Conservation (phyloP, 768 basidiomycete genomes). For the Cantharellus cinnabarinus region DNA sequence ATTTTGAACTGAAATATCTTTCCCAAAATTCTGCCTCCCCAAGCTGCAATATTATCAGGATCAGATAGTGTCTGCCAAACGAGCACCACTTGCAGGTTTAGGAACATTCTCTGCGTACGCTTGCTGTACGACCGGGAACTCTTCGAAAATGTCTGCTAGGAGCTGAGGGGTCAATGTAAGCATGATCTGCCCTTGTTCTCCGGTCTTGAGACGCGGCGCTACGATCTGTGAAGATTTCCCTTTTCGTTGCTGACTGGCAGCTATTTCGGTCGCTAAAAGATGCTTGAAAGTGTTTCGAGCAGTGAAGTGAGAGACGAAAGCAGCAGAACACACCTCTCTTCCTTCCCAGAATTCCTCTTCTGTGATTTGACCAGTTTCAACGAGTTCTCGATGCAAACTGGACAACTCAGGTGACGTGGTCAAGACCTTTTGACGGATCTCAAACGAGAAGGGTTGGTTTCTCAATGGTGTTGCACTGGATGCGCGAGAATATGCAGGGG, state of each 20-base stretch:
- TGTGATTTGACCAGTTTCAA: constrained; percentile 63
- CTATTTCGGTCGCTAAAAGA: constrained; percentile 53
- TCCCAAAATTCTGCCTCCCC: constrained; percentile 89
- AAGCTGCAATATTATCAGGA: constrained; percentile 28
- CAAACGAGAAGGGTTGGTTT: constrained; percentile 29
- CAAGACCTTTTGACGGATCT: constrained; percentile 59
- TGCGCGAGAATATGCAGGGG: constrained; percentile 15
- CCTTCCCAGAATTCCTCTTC: constrained; percentile 97
- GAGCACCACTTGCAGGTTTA: constrained; percentile 27
- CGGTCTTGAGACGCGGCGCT: constrained; percentile 69
- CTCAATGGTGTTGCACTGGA: constrained; percentile 5
- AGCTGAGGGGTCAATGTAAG: constrained; percentile 81
- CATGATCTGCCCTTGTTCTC: constrained; percentile 70
- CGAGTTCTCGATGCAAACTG: constrained; percentile 69
- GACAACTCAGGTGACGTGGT: constrained; percentile 59
- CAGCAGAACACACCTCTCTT: constrained; percentile 41
- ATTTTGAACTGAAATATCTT: constrained; percentile 86
- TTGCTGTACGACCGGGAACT: constrained; percentile 84
- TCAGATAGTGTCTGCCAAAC: not conserved
- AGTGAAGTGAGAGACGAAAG: not conserved
- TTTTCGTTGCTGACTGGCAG: constrained; percentile 49
- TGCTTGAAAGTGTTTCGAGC: constrained; percentile 26
- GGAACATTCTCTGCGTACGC: constrained; percentile 91
- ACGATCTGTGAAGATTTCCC: constrained; percentile 76
- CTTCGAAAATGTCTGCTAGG: constrained; percentile 91